A percentile compares a stretch with the other conserved stretches of the same genome.
Evolutionary conservation across 1,139 yeast species (phyloP).

Genomic region (Candida sp.): DNA sequence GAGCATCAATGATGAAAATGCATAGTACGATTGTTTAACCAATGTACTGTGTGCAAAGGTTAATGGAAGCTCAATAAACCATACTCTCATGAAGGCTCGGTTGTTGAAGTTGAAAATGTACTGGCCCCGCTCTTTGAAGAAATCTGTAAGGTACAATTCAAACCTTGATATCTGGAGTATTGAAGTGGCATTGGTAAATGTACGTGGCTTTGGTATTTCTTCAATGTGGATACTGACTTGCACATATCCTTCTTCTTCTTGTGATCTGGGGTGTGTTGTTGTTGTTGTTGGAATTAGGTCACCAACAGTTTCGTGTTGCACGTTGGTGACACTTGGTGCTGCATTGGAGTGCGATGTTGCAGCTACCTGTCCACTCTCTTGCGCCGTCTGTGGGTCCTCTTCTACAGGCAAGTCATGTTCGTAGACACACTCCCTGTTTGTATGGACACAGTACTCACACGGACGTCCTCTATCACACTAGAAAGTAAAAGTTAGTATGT

Average conservation of each 20-base stretch:
- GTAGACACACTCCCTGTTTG: constrained; percentile 1
- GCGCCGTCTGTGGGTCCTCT: not conserved
- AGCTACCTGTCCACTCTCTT: too few species aligned
- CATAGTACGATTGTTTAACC: not conserved
- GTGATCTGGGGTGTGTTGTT: not conserved
- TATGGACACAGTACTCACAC: constrained; percentile 5
- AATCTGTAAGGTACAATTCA: not conserved
- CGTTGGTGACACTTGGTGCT: not conserved
- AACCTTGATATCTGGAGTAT: not conserved
- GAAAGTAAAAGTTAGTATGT: too few species aligned
- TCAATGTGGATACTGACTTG: not conserved
- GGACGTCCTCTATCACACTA: constrained; percentile 4
- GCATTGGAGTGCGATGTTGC: too few species aligned
- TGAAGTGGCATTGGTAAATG: not conserved
- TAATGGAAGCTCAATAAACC: not conserved
- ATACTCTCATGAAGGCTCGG: not conserved
- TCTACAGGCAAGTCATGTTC: not conserved
- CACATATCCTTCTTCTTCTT: not conserved
- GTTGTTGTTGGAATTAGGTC: constrained; percentile 8
- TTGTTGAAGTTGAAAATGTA: not conserved
- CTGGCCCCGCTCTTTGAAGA: constrained; percentile 1
- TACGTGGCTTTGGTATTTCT: not conserved
- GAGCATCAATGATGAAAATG: not conserved
- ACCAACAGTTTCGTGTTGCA: not conserved
- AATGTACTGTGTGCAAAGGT: not conserved